Percentiles rank a stretch among this genome's conserved stretches.
Conservation (phyloP, 192 early-diverging fungal species). For the Phlyctochytrium bullatum region DNA sequence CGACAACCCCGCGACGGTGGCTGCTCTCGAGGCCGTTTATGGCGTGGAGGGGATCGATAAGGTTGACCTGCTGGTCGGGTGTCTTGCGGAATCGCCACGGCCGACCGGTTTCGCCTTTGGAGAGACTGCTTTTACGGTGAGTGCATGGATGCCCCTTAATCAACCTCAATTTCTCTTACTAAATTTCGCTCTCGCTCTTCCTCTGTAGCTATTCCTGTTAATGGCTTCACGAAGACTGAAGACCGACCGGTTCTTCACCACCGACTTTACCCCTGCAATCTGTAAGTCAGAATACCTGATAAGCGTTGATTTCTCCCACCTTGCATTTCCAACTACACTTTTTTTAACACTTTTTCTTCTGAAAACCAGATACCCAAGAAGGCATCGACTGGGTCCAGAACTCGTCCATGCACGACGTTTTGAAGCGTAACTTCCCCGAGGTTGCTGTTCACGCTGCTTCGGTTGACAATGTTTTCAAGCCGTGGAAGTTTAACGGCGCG, state of each 20-base stretch:
- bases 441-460: conserved; percentile 10
- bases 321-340: too few species aligned
- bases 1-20: conserved; percentile 7
- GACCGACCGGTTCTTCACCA: conserved; percentile 35
- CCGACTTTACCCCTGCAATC: conserved; percentile 24
- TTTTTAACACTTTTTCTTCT: too few species aligned
- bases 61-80: conserved; percentile 34
- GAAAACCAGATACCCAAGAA: conserved; percentile 15
- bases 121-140: conserved; percentile 15
- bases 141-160: neutral
- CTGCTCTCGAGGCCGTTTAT: conserved; percentile 21
- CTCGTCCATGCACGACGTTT: conserved; percentile 16
- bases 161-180: neutral
- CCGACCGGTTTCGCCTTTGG: conserved; percentile 33
- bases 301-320: too few species aligned
- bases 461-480: conserved; percentile 30
- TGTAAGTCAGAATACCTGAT: too few species aligned
- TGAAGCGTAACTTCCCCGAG: conserved; percentile 27
- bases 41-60: conserved; percentile 18
- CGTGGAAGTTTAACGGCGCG: conserved; percentile 22
- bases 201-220: conserved; percentile 28
- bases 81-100: conserved; percentile 26
- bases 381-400: conserved; percentile 31
- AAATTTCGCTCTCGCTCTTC: neutral
- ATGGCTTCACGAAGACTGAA: conserved; percentile 22